A percentile compares a stretch with the other conserved stretches of the same genome.
These are phyloP conservation scores for Solanum lycopersicoides DNA, from an alignment of 257 asterid genomes.

Conservation along the genomic window DNA sequence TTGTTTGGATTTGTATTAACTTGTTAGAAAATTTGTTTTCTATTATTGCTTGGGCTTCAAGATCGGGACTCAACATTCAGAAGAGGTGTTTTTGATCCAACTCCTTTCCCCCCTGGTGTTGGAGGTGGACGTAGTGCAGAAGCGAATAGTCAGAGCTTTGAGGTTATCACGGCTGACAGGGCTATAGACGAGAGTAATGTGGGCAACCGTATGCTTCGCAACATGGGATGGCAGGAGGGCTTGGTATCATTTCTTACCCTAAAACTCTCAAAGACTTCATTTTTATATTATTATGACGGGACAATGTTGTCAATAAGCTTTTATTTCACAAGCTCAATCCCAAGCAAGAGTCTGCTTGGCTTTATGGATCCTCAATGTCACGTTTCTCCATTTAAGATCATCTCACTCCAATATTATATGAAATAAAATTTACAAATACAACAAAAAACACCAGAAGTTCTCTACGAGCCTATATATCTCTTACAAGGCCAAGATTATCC, in stretches of 20 bases:
- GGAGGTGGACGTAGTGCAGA: slow-evolving; percentile 89
- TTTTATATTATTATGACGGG: not conserved
- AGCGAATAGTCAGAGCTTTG: slow-evolving; percentile 57
- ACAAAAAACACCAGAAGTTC: not conserved
- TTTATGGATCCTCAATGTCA: not conserved
- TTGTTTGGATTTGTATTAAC: slow-evolving; percentile 52
- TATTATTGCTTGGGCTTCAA: slow-evolving; percentile 46
- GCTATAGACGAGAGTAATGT: slow-evolving; percentile 92
- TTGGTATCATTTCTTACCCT: slow-evolving; percentile 81
- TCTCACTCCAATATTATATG: not conserved
- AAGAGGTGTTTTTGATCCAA: slow-evolving; percentile 75
- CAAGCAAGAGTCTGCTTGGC: not conserved
- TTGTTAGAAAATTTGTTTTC: slow-evolving; percentile 60
- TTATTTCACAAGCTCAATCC: not conserved
- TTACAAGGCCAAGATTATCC: not conserved
- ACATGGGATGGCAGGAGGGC: slow-evolving; percentile 99
- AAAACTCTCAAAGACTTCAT: slow-evolving; percentile 2
- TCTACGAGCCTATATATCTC: not conserved
- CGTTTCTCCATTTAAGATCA: not conserved
- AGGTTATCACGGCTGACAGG: slow-evolving; percentile 78
- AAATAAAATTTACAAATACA: not conserved
- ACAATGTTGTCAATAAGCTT: not conserved
- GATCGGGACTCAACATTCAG: slow-evolving; percentile 68
- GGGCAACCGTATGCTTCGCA: slow-evolving; percentile 97
- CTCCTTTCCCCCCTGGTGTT: slow-evolving; percentile 99